Evolutionary conservation across 805 yeast genomes (phyloP).

Genomic region (Yamadazyma philogaea): DNA sequence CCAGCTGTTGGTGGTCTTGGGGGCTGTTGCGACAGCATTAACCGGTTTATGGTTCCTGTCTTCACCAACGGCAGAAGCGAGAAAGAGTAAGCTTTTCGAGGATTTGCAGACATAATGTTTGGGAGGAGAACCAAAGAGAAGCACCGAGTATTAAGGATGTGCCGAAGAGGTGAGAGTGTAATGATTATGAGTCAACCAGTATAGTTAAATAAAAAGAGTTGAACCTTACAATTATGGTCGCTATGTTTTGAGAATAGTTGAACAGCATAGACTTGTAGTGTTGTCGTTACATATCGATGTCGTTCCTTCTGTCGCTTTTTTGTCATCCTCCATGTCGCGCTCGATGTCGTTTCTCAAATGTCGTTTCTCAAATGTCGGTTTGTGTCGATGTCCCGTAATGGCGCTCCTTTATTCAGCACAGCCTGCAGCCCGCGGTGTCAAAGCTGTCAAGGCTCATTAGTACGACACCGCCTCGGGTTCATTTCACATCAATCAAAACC

Average conservation of each 20-base stretch:
- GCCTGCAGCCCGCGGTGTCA: background rate
- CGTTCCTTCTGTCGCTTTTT: no score
- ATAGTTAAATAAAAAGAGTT: no score
- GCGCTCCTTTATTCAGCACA: background rate
- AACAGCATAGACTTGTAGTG: no score
- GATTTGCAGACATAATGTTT: background rate
- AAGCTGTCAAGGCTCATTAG: background rate
- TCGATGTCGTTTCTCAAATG: background rate
- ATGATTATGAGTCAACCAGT: background rate
- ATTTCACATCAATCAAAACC: background rate
- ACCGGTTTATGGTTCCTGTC: slow-evolving; percentile 2
- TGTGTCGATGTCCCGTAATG: background rate
- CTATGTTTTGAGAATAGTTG: no score
- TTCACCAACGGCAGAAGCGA: background rate
- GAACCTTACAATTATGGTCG: no score
- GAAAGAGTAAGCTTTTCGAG: background rate
- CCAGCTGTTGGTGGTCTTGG: background rate
- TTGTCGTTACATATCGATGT: no score
- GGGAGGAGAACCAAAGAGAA: no score
- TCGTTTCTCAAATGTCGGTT: background rate
- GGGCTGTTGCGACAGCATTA: background rate
- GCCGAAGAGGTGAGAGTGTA: background rate
- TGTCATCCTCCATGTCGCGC: no score
- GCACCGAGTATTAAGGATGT: background rate
- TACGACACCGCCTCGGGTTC: background rate